Percentiles rank a stretch among this genome's conserved stretches.
These are phyloP conservation scores for Sporothrix brunneoviolacea DNA, from an alignment of 2,329 filamentous ascomycete genomes.

Conservation along the genomic window DNA sequence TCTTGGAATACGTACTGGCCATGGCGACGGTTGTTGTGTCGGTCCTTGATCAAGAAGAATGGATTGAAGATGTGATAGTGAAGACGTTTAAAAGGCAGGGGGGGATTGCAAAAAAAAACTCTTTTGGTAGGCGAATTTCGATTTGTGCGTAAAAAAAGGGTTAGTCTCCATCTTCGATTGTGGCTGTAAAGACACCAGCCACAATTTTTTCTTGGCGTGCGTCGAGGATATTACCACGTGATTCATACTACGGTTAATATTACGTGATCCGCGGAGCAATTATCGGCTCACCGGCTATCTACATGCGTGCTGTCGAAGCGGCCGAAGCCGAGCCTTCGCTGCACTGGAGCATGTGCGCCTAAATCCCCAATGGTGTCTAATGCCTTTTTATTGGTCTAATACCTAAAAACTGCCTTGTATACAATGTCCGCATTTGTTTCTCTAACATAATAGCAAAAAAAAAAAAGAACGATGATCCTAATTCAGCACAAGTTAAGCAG, in stretches of 20 bases:
- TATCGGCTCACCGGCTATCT: conserved; percentile 7
- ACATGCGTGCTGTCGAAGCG: no score
- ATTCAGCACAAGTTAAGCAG: background rate
- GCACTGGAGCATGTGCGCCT: background rate
- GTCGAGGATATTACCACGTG: no score
- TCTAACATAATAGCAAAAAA: background rate
- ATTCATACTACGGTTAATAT: background rate
- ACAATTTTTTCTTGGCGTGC: no score
- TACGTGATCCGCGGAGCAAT: no score
- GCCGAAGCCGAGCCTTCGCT: background rate
- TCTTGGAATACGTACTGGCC: conserved; percentile 54
- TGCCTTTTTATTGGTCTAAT: background rate
- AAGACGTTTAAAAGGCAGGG: conserved; percentile 2
- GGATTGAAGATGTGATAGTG: conserved; percentile 13
- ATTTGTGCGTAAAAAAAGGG: conserved; percentile 21
- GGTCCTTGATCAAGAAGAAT: conserved; percentile 17
- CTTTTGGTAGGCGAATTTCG: conserved; percentile 20
- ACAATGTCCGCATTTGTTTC: conserved; percentile 6
- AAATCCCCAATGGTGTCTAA: background rate
- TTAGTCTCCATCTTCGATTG: conserved; percentile 11
- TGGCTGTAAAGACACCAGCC: conserved; percentile 14
- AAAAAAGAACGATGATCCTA: background rate
- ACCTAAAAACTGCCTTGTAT: background rate
- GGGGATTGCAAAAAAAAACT: conserved; percentile 17
- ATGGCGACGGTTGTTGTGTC: conserved; percentile 49